These are phyloP conservation scores for Aspergillus glaucus DNA, from an alignment of 2,329 filamentous ascomycete species.

Conservation along the genomic window DNA sequence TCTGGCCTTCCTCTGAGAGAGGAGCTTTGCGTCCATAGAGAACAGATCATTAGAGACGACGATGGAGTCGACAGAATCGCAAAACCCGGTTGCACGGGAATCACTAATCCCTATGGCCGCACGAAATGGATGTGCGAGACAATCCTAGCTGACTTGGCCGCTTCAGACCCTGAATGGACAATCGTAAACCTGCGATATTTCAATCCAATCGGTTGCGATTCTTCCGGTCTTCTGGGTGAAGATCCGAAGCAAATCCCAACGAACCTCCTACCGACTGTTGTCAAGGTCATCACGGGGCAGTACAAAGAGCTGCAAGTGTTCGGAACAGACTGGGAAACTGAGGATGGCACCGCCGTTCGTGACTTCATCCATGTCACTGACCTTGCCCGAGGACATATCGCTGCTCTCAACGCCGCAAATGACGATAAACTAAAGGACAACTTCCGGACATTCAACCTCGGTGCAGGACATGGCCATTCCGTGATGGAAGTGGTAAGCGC, in stretches of 20 bases:
- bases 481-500: constrained; percentile 33
- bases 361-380: constrained; percentile 65
- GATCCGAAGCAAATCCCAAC: constrained; percentile 56
- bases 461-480: constrained; percentile 33
- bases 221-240: constrained; percentile 58
- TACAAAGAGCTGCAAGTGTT: constrained; percentile 54
- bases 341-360: constrained; percentile 59
- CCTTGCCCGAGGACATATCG: constrained; percentile 57
- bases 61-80: constrained; percentile 38
- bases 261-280: constrained; percentile 60
- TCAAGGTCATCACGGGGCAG: constrained; percentile 54
- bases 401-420: constrained; percentile 44
- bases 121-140: constrained; percentile 64
- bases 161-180: constrained; percentile 56
- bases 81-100: constrained; percentile 47
- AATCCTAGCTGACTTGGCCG: constrained; percentile 57
- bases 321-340: constrained; percentile 59
- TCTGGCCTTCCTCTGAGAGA: constrained; percentile 49
- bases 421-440: constrained; percentile 32
- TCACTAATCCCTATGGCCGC: constrained; percentile 61
- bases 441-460: constrained; percentile 37
- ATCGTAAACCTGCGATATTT: constrained; percentile 62
- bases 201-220: constrained; percentile 61
- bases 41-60: constrained; percentile 40
- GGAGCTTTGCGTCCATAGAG: constrained; percentile 50